These are phyloP conservation scores for Agrocybe praecox DNA, from an alignment of 768 basidiomycete species.

Conservation along the genomic window DNA sequence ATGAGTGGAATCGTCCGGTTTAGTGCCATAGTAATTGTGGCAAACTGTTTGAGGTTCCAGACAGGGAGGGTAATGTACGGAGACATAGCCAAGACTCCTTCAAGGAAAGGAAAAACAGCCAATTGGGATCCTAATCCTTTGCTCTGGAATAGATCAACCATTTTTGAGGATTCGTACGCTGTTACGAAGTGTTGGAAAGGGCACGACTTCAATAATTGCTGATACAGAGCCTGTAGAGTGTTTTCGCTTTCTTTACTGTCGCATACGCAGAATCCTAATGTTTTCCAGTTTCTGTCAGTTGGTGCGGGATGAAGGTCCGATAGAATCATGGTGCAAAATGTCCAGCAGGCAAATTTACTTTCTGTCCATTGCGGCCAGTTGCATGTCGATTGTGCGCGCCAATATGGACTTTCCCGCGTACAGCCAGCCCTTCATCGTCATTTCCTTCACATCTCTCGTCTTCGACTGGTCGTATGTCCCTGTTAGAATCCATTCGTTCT, in stretches of 20 bases:
- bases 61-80: constrained; percentile 28
- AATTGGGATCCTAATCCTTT: constrained; percentile 17
- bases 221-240: constrained; percentile 19
- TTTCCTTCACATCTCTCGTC: too few species aligned
- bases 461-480: too few species aligned
- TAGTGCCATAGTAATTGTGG: constrained; percentile 10
- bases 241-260: constrained; percentile 1
- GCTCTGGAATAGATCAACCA: constrained; percentile 28
- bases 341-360: background rate
- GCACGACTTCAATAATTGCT: constrained; percentile 24
- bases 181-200: constrained; percentile 36
- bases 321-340: constrained; percentile 3
- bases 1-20: constrained; percentile 1
- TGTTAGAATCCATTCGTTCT: too few species aligned
- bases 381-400: too few species aligned
- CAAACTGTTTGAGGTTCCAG: constrained; percentile 40
- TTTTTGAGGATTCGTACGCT: constrained; percentile 23
- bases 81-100: constrained; percentile 24
- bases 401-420: too few species aligned
- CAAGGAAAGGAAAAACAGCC: constrained; percentile 15
- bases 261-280: constrained; percentile 26
- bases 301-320: constrained; percentile 8
- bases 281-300: constrained; percentile 13
- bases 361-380: too few species aligned
- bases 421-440: too few species aligned